These are phyloP conservation scores for Solanum virginianum DNA, from an alignment of 257 asterid genomes.

Conservation along the genomic window DNA sequence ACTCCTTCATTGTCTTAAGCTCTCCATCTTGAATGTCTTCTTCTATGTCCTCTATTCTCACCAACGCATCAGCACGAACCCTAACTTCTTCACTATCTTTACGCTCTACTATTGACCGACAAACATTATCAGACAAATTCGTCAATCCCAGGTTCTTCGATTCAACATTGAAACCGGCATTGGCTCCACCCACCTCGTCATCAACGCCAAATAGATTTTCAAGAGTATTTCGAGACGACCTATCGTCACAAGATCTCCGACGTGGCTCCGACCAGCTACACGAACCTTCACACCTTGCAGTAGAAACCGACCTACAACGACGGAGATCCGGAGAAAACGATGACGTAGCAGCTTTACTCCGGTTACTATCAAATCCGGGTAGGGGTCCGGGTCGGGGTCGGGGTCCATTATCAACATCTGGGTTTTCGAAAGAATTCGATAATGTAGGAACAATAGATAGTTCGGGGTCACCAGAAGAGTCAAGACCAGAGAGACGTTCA, in stretches of 20 bases:
- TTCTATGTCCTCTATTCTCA: slow-evolving; percentile 10
- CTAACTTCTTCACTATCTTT: slow-evolving; percentile 15
- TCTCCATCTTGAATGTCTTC: slow-evolving; percentile 46
- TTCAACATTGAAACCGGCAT: slow-evolving; percentile 35
- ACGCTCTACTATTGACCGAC: slow-evolving; percentile 11
- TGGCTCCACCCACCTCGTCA: slow-evolving; percentile 41
- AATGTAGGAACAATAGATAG: slow-evolving; percentile 1
- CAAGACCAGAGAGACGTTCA: slow-evolving; percentile 81
- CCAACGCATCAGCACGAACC: slow-evolving; percentile 15
- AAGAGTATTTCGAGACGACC: slow-evolving; percentile 38
- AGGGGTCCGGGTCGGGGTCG: not conserved
- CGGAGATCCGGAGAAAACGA: slow-evolving; percentile 45
- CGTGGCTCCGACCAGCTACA: slow-evolving; percentile 42
- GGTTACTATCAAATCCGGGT: not conserved
- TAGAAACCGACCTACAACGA: slow-evolving; percentile 63
- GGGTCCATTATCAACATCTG: not conserved
- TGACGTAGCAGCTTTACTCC: not conserved
- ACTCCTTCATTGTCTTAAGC: slow-evolving; percentile 81
- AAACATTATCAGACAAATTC: slow-evolving; percentile 28
- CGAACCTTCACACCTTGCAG: slow-evolving; percentile 33
- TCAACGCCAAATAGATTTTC: slow-evolving; percentile 48
- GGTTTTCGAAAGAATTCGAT: not conserved
- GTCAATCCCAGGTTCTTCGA: slow-evolving; percentile 54
- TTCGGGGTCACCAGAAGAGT: slow-evolving; percentile 12
- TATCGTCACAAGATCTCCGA: slow-evolving; percentile 76